Base-by-base conservation (phyloP, 371 early-diverging fungal species). In the Apophysomyces trapeziformis region DNA sequence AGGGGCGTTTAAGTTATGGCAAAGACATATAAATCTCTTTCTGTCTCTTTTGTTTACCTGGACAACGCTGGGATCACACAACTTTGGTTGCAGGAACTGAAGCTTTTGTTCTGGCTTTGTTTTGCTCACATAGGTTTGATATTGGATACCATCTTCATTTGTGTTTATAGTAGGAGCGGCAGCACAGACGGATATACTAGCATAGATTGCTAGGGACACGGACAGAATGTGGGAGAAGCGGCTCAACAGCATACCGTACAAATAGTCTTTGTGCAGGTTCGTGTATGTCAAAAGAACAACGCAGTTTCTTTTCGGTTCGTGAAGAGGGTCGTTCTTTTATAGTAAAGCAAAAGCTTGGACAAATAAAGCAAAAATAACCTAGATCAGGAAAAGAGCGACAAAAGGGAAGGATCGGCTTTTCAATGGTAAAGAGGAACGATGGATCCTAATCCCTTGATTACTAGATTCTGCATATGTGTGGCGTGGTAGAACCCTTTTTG, bases 61-160 rank as follows among this genome's bases (percentile, higher is more conserved):
- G 12, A 64, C 66, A 12, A 78, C 73, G 45, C 57, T 47, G 1
- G 63, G 38, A 66, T 78, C 75, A 37, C 78, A 78, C 7, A 72
- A 35, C 7, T 56, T 59, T 11, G 78, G 75, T 35, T 68, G 60
- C 16, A 65, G 38, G 60, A 67, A 67, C 11, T 62, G 58, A 38
- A 71, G 59, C 12, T 46, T 45, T 37, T 67, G 54, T n/a, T 58
- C 38, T 12, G 45, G 38, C 32, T 13, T 50, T 7, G 35, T 50
- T 16, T 50, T 46, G 39, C 56, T 60, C 9, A 56, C 54, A 5
- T 50, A 26, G 4, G 21, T 50, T 50, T 11, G 69, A 72, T 57
- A 63, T 62, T 50, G 7, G 54, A 50, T 21, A 50, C 21, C 54
- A 21, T 16, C 16, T 26, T 26, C 32, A 1, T 7, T 1, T 21